Base-by-base conservation (phyloP, 768 basidiomycete genomes). In the Pisolithus microcarpus region DNA sequence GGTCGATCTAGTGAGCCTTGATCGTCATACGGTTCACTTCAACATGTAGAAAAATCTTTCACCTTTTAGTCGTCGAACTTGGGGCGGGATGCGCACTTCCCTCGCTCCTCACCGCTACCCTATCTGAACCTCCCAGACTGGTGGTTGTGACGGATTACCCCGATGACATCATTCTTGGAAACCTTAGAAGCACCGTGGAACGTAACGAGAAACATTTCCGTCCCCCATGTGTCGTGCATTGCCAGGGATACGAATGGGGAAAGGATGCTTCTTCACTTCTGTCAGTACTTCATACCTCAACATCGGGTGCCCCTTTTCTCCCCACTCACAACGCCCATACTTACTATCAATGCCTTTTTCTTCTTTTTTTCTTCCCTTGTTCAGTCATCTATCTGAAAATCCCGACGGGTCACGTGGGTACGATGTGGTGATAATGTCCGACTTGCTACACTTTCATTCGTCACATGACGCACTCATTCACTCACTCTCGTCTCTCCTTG, bases 111-210 rank as follows among this genome's bases (percentile, higher is more conserved):
- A 57, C 79, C 34, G 71, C 81, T 38, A 77, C 74, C 7, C 58
- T 69, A 9, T 51, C 65, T 3, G 56, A 66, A 3, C 68, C 78
- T 3, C 81, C 84, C 4, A 66, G 73, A 9, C 65, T 80, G 34
- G 69, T 85, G 36, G 78, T 85, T 13, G 71, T 74, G 19, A 86
- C 82, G 3, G 86, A 91, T 62, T 84, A 85, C 61, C 84, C 85
- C 1, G 84, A 87, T 58, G 68, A 75, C 2, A 66, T 63, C 4
- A 85, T 88, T 51, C 61, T 86, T 6, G 70, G 70, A 0, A 86
- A 82, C 57, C 70, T 88, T 21, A 56, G 60, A 38, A 58, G 56
- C 4, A 89, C 87, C 58, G 70, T 85, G 3, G 70, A 74, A 23
- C 61, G 73, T 48, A 87, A 87, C 58, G 51, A 43, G 4, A 23